A percentile compares a stretch with the other conserved stretches of the same genome.
Evolutionary conservation across 371 early-diverging fungal genomes (phyloP).

Genomic region (Mucor circinelloides): DNA sequence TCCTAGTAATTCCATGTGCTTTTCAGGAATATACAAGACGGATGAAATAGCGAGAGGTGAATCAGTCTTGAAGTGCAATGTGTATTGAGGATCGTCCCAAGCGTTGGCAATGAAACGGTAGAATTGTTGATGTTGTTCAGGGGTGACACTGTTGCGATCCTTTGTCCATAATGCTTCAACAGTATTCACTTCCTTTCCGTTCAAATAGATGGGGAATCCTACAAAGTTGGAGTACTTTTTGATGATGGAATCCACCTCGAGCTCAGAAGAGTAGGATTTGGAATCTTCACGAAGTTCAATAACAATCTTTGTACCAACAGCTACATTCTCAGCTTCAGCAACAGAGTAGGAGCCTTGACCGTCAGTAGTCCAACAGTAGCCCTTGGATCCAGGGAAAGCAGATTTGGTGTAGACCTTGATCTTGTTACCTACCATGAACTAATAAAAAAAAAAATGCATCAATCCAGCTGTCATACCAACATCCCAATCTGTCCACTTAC

Average conservation of each 20-base stretch:
- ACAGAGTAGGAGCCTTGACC: constrained; percentile 82
- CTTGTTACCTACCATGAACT: constrained; percentile 87
- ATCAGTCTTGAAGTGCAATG: constrained; percentile 78
- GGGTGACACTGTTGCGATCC: constrained; percentile 71
- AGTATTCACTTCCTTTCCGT: constrained; percentile 80
- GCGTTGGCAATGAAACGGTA: constrained; percentile 81
- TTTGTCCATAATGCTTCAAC: constrained; percentile 96
- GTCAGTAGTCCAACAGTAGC: constrained; percentile 84
- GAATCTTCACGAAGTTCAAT: constrained; percentile 93
- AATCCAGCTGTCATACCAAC: background rate
- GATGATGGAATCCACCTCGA: constrained; percentile 77
- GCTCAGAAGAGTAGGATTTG: constrained; percentile 79
- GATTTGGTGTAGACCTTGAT: constrained; percentile 84
- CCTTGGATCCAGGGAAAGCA: constrained; percentile 70
- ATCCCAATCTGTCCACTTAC: constrained; percentile 25
- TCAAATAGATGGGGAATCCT: constrained; percentile 91
- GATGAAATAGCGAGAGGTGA: constrained; percentile 77
- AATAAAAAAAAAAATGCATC: background rate
- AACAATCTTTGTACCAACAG: constrained; percentile 92
- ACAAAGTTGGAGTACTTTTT: constrained; percentile 98
- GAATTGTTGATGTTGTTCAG: constrained; percentile 91
- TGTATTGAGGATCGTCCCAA: constrained; percentile 76
- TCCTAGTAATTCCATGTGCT: constrained; percentile 71
- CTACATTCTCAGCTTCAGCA: constrained; percentile 74
- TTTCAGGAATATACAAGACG: constrained; percentile 74